A percentile compares a stretch with the other conserved stretches of the same genome.
These are phyloP conservation scores for Aschersonia sp. DNA, from an alignment of 2,329 filamentous ascomycete genomes.

Conservation along the genomic window DNA sequence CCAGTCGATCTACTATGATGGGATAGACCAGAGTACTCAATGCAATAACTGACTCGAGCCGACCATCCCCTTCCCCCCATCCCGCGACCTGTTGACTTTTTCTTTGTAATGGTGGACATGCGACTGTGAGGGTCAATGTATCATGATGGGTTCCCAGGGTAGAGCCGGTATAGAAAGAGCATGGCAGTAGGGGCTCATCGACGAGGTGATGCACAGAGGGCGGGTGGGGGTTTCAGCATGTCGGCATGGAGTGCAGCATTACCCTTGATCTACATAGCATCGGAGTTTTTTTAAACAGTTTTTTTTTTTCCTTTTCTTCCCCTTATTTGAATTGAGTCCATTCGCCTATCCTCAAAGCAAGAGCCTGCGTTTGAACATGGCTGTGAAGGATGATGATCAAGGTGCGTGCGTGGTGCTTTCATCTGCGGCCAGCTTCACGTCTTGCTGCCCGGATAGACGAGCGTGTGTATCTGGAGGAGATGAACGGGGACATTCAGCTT, in stretches of 20 bases:
- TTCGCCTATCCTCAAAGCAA: neutral
- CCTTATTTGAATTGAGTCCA: neutral
- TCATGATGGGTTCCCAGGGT: neutral
- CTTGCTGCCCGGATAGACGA: slow-evolving; percentile 25
- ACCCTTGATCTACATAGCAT: slow-evolving; percentile 5
- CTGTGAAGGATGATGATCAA: no score
- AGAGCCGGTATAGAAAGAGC: neutral
- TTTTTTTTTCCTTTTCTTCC: neutral
- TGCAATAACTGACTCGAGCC: no score
- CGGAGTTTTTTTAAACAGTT: neutral
- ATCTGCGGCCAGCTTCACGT: slow-evolving; percentile 13
- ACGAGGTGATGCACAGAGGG: neutral
- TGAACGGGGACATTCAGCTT: neutral
- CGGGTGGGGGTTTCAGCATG: neutral
- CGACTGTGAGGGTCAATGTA: no score
- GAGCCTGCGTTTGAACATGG: no score
- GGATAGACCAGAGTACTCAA: no score
- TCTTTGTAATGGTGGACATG: no score
- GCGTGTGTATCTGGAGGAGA: slow-evolving; percentile 20
- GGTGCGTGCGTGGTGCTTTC: neutral
- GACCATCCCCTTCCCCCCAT: no score
- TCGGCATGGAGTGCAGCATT: slow-evolving; percentile 3
- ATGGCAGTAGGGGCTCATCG: neutral
- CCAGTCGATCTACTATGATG: no score
- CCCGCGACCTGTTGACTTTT: no score